Conservation (phyloP, 768 basidiomycete species). For the Tylopilus vinaceipallidus region DNA sequence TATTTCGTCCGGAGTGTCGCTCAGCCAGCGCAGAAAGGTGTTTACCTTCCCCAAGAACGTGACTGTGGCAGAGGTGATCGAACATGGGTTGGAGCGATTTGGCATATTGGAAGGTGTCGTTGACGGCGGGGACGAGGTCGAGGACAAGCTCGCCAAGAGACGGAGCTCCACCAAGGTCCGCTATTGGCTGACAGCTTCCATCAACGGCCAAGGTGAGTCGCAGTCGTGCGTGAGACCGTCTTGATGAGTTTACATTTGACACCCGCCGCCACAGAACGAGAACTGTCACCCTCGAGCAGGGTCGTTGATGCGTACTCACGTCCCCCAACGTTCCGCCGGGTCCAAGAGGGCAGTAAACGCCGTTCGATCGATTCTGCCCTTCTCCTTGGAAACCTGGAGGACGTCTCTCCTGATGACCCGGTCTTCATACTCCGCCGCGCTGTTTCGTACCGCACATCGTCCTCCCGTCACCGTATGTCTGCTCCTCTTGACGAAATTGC, state of each 20-base stretch:
- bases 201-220: constrained; percentile 60
- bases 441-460: constrained; percentile 66
- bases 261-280: constrained; percentile 55
- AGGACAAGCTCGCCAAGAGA: constrained; percentile 85
- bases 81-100: constrained; percentile 87
- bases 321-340: constrained; percentile 68
- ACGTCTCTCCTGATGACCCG: constrained; percentile 82
- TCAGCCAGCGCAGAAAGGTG: constrained; percentile 69
- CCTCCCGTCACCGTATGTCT: constrained; percentile 67
- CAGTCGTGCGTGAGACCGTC: background rate
- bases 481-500: constrained; percentile 84
- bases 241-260: constrained; percentile 7
- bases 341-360: constrained; percentile 61
- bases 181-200: constrained; percentile 69
- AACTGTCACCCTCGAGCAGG: constrained; percentile 76
- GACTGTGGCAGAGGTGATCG: constrained; percentile 95
- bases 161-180: constrained; percentile 75
- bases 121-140: constrained; percentile 96
- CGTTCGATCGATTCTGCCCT: constrained; percentile 83
- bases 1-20: constrained; percentile 53
- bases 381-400: constrained; percentile 67
- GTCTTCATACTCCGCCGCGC: constrained; percentile 88
- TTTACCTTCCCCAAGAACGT: constrained; percentile 93
- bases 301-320: constrained; percentile 80
- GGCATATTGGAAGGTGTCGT: constrained; percentile 97